A percentile compares a stretch with the other conserved stretches of the same genome.
Evolutionary conservation across 2,329 filamentous ascomycete species (phyloP).

Genomic region (Pseudogymnoascus verrucosus): DNA sequence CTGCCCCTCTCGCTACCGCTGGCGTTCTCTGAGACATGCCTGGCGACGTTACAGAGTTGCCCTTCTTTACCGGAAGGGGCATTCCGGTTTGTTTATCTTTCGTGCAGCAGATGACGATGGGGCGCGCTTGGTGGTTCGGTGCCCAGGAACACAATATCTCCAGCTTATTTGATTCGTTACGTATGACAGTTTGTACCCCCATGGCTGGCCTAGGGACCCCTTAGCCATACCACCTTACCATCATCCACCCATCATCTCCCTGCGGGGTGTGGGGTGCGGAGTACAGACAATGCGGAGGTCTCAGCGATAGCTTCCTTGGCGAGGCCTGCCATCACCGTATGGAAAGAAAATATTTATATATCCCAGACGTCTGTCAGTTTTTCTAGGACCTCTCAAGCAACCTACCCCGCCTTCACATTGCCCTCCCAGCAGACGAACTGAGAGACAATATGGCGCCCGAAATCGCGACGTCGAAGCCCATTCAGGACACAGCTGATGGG

Average conservation of each 20-base stretch:
- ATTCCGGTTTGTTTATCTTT: not conserved
- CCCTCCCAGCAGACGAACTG: not conserved
- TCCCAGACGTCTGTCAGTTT: not conserved
- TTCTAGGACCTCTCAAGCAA: not conserved
- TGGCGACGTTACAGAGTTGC: not conserved
- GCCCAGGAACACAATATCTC: not conserved
- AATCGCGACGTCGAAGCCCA: not conserved
- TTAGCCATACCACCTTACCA: not conserved
- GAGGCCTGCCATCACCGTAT: not conserved
- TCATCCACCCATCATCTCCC: not conserved
- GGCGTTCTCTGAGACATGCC: not conserved
- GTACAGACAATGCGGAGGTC: not conserved
- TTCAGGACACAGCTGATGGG: not conserved
- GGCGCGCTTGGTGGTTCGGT: not conserved
- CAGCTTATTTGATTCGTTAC: not conserved
- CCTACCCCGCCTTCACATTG: not conserved
- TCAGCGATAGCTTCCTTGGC: not conserved
- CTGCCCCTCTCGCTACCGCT: not conserved
- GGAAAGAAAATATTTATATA: constrained; percentile 2
- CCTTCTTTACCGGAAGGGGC: not conserved
- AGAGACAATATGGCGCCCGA: constrained; percentile 3
- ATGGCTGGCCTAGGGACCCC: not conserved
- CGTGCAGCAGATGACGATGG: not conserved
- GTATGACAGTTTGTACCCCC: not conserved
- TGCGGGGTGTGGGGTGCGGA: constrained; percentile 1